Base-by-base conservation (phyloP, 495 filamentous ascomycete genomes). In the Penicillium subrubescens region DNA sequence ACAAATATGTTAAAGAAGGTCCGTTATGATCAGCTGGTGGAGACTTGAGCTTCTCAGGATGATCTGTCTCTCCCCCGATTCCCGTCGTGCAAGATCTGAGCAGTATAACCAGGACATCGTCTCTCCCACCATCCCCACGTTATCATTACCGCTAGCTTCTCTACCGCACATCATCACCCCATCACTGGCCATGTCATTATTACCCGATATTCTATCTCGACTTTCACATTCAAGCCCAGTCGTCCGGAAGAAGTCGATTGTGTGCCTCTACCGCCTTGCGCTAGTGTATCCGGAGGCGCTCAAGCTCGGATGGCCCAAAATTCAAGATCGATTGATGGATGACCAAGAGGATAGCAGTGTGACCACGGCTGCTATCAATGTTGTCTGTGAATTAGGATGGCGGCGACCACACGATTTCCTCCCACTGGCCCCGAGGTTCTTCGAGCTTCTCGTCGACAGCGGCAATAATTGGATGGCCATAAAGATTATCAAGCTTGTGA, bases 401-500 rank as follows among this genome's bases (percentile, higher is more conserved):
- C 84, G 95, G 65, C 86, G 96, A 64, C 95, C 95, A 2, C 88
- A 91, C 63, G 96, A 99, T 73, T 98, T 98, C 67, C 84, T 99
- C 3, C 90, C 96, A 8, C 79, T 99, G 15, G 95, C 95, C 6
- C 95, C 96, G 12, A 84, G 95, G 56, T 79, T 99, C 35, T 99
- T 98, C 66, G 92, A 96, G 58, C 81, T 99, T 12, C 80, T 99
- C 11, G 93, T 97, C n/a, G 90, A 94, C 57, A 87, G 92, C 34
- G 91, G 90, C 7, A 98, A 99, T 73, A 99, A 99, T 77, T 99
- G 95, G 95, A 98, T 99, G 94, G 94, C 93, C 35, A 98, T 99
- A 72, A 99, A 99, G 70, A 86, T 98, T 59, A 99, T 99, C 72
- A 99, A 99, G 75, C 85, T 99, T 56, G 93, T 95, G 71, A 63